Percentiles rank a stretch among this genome's conserved stretches.
Evolutionary conservation across 805 yeast genomes (phyloP).

Genomic region (Pichia californica): DNA sequence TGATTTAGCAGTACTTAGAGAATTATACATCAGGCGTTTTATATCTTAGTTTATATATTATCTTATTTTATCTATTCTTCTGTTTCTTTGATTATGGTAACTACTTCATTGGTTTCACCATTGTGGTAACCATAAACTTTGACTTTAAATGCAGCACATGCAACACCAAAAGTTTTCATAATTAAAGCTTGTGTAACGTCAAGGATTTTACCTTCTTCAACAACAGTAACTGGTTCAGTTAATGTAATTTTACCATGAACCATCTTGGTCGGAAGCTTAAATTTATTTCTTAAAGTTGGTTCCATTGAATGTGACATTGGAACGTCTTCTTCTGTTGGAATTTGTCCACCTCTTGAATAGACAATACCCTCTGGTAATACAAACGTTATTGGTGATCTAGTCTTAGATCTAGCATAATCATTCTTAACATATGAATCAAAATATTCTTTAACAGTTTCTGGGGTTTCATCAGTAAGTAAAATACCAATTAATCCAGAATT

Average conservation of each 20-base stretch:
- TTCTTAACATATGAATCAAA: constrained; percentile 69
- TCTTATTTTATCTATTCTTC: too few species aligned
- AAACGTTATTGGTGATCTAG: constrained; percentile 76
- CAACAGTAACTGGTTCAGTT: constrained; percentile 71
- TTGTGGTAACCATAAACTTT: constrained; percentile 72
- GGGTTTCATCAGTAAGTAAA: constrained; percentile 81
- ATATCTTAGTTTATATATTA: too few species aligned
- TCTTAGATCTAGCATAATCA: constrained; percentile 88
- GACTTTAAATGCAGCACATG: constrained; percentile 86
- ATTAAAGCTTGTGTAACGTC: constrained; percentile 89
- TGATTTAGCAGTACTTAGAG: too few species aligned
- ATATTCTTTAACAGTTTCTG: constrained; percentile 84
- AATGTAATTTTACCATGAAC: constrained; percentile 82
- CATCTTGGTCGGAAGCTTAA: constrained; percentile 86
- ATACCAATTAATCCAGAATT: constrained; percentile 81
- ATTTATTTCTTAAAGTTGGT: constrained; percentile 81
- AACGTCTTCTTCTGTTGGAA: constrained; percentile 85
- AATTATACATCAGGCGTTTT: too few species aligned
- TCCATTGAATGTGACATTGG: constrained; percentile 96
- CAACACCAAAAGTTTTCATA: constrained; percentile 92
- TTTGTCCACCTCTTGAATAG: constrained; percentile 92
- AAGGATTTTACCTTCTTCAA: constrained; percentile 69
- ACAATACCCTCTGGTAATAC: constrained; percentile 85
- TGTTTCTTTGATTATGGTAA: constrained; percentile 7
- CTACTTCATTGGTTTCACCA: constrained; percentile 40